phyloP scores from a whole-genome alignment of 2,329 filamentous ascomycete species.

The Chrysosphaeria jannelii region DNA sequence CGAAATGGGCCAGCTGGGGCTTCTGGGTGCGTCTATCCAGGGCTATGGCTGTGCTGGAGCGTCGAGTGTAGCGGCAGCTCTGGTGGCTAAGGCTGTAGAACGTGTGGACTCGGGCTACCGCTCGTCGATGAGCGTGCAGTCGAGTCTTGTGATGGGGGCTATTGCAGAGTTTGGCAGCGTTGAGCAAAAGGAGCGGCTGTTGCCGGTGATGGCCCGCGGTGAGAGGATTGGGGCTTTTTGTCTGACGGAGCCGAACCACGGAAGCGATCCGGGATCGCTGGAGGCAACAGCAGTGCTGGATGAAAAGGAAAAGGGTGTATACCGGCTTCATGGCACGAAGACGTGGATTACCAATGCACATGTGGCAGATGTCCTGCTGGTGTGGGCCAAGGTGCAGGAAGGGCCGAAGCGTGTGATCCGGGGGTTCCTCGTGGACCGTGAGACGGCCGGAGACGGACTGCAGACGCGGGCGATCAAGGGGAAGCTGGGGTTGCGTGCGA shows the following conservation, averaged over 20 bases:
- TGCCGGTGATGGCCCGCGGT: slow-evolving; percentile 49
- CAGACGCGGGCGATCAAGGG: slow-evolving; percentile 81
- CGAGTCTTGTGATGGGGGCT: slow-evolving; percentile 58
- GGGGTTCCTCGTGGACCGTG: slow-evolving; percentile 70
- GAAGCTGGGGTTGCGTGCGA: slow-evolving; percentile 81
- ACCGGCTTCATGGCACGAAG: slow-evolving; percentile 45
- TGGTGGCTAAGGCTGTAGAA: slow-evolving; percentile 68
- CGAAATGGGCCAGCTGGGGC: slow-evolving; percentile 65
- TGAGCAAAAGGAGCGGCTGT: slow-evolving; percentile 53
- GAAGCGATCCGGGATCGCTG: slow-evolving; percentile 64
- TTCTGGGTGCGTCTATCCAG: slow-evolving; percentile 53
- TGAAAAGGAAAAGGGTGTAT: slow-evolving; percentile 48
- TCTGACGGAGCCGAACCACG: slow-evolving; percentile 67
- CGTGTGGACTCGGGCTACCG: slow-evolving; percentile 66
- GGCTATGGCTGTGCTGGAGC: slow-evolving; percentile 64
- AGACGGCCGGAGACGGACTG: slow-evolving; percentile 56
- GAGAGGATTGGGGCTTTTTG: slow-evolving; percentile 56
- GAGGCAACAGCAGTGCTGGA: slow-evolving; percentile 52
- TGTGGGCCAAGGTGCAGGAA: slow-evolving; percentile 79
- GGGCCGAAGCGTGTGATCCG: slow-evolving; percentile 22
- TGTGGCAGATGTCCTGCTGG: slow-evolving; percentile 49
- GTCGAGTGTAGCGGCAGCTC: slow-evolving; percentile 48
- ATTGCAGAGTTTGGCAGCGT: slow-evolving; percentile 56
- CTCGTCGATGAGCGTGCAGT: slow-evolving; percentile 69
- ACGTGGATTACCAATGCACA: slow-evolving; percentile 85